Evolutionary conservation across 176 grass and related monocot genomes (phyloP).

Genomic region (Eragrostis curvula): DNA sequence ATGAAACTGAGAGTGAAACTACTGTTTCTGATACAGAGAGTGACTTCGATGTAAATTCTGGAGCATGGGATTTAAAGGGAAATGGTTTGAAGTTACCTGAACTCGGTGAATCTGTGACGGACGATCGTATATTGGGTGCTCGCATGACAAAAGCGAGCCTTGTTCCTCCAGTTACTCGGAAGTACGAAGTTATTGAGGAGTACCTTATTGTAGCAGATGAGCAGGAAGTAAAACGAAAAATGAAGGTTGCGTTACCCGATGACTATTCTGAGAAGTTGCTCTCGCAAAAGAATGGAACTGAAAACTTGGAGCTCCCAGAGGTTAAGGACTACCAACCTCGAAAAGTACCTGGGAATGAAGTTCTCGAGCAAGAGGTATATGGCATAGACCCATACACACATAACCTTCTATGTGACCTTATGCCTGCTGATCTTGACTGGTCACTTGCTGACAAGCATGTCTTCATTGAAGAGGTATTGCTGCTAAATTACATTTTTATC

Average conservation of each 20-base stretch:
- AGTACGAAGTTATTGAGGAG: slow-evolving; percentile 93
- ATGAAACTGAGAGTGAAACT: slow-evolving; percentile 78
- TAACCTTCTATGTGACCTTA: slow-evolving; percentile 90
- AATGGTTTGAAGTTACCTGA: slow-evolving; percentile 66
- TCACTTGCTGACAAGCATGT: slow-evolving; percentile 70
- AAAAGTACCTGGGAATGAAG: slow-evolving; percentile 80
- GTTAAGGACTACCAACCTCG: slow-evolving; percentile 98
- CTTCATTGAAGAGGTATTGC: slow-evolving; percentile 92
- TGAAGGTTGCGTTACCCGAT: slow-evolving; percentile 90
- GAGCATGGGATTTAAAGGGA: slow-evolving; percentile 71
- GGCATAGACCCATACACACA: slow-evolving; percentile 99
- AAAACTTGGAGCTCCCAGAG: slow-evolving; percentile 93
- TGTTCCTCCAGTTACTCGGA: slow-evolving; percentile 98
- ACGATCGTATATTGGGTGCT: slow-evolving; percentile 94
- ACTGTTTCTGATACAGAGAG: slow-evolving; percentile 93
- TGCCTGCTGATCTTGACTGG: slow-evolving; percentile 79
- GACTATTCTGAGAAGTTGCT: slow-evolving; percentile 95
- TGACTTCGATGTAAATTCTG: slow-evolving; percentile 73
- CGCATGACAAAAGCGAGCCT: slow-evolving; percentile 99
- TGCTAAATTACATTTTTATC: background rate
- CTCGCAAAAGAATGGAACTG: slow-evolving; percentile 83
- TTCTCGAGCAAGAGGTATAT: slow-evolving; percentile 99
- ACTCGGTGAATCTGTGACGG: slow-evolving; percentile 53
- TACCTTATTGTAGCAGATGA: slow-evolving; percentile 95
- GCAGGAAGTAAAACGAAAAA: slow-evolving; percentile 89